Percentiles rank a stretch among this genome's conserved stretches.
Conservation (phyloP, 257 asterid genomes). For the Plantago major region DNA sequence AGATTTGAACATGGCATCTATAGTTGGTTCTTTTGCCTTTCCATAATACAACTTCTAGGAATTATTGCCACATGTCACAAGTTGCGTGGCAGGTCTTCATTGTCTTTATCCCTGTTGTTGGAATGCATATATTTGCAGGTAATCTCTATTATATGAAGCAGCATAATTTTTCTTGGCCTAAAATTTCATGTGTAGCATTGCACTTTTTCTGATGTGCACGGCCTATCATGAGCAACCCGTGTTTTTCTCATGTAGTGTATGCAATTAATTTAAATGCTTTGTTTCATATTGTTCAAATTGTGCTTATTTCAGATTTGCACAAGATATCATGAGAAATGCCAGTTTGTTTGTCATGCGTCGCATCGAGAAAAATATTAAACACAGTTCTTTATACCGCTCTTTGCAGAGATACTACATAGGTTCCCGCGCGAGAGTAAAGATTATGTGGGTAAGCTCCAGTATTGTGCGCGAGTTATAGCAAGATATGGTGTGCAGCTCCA, state of each 20-base stretch:
- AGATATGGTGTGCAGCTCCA: conserved; percentile 88
- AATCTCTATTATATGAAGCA: conserved; percentile 4
- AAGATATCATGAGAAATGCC: no score
- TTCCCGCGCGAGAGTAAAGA: conserved; percentile 82
- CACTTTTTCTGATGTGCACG: not conserved
- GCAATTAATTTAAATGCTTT: no score
- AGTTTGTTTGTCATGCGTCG: no score
- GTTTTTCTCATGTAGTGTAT: no score
- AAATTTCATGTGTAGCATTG: not conserved
- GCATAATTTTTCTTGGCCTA: conserved; percentile 3
- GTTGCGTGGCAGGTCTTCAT: conserved; percentile 87
- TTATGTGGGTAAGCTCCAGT: no score
- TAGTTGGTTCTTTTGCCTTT: conserved; percentile 54
- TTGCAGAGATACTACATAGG: conserved; percentile 72
- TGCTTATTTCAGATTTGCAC: no score
- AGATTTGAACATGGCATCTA: conserved; percentile 56
- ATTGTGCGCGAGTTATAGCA: no score
- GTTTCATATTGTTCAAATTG: no score
- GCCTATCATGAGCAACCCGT: no score
- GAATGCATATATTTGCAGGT: conserved; percentile 81
- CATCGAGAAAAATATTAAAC: no score
- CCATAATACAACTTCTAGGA: conserved; percentile 67
- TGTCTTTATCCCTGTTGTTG: conserved; percentile 61
- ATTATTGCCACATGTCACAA: conserved; percentile 73
- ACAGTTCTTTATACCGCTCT: not conserved